Evolutionary conservation across 345 rosid genomes (phyloP), one percentile per base, ranked within the genome.

Genomic region (Hypericum androsaemum): DNA sequence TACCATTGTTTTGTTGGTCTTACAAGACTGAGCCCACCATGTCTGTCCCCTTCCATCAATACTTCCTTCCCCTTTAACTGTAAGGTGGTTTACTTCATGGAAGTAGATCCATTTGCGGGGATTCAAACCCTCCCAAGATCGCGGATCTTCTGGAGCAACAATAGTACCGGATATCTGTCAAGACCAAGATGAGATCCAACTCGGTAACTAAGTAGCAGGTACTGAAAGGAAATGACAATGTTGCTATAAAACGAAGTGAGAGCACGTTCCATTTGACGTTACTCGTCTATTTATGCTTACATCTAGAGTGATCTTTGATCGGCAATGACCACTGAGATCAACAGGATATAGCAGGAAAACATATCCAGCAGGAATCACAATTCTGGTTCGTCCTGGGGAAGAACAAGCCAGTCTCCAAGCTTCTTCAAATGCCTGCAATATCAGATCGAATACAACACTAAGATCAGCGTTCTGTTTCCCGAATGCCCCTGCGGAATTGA

Each of bases 11-110:
- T 52, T 52, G 28, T 84, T 75, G 52, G 59, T 77, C 78, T 87
- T 84, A 81, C 98, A 90, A 41, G 96, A 86, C 37, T 54, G 67
- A 41, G 67, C 70, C 98, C 98, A 90, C 98, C 98, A 90, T 70
- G 68, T 56, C 41, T 63, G 68, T 4, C 98, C 98, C 98, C 67
- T 82, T 16, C 96, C 98, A 58, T 84, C 70, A 35, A 87, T 74
- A 45, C 64, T 72, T 56, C 98, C 98, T 15, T 85, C 80, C 58
- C 98, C 98, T 64, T 71, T 76, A 12, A 90, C 41, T 1, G 78
- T 72, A 5, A 90, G 83, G 73, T 81, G 98, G 50, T 77, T 87
- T 43, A 87, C 71, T 45, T 79, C 73, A 52, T 65, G 80, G 61
- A 90, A 84, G 64, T 84, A 87, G 28, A 90, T 65, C 98, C 96